phyloP scores from a whole-genome alignment of 106 monocot genomes.

The Dendrobium chrysotoxum region DNA sequence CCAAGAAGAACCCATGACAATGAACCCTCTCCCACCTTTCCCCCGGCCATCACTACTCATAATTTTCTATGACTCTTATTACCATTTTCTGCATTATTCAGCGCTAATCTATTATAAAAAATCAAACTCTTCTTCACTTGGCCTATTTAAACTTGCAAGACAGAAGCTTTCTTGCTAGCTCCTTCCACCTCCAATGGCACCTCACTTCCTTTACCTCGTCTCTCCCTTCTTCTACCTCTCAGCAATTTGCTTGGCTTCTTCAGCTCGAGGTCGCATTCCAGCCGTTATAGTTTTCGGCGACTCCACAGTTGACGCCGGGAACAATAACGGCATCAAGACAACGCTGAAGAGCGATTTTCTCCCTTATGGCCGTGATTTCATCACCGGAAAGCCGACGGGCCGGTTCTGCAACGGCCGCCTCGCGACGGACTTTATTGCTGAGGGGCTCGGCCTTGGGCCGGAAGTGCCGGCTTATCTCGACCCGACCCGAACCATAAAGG shows the following conservation, averaged over 20 bases:
- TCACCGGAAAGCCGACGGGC: constrained; percentile 29
- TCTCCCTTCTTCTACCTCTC: constrained; percentile 2
- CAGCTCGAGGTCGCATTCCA: constrained; percentile 5
- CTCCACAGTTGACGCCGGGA: constrained; percentile 45
- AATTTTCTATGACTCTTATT: neutral
- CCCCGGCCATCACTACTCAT: neutral
- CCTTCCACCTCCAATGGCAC: neutral
- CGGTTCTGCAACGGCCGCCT: constrained; percentile 57
- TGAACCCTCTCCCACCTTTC: too few species aligned
- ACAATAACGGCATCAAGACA: constrained; percentile 34
- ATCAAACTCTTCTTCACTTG: neutral
- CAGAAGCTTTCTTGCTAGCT: neutral
- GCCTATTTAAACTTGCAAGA: neutral
- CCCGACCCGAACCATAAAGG: constrained; percentile 32
- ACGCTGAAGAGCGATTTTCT: constrained; percentile 28
- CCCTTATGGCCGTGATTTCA: constrained; percentile 43
- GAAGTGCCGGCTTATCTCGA: constrained; percentile 57
- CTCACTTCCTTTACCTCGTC: neutral
- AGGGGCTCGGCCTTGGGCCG: constrained; percentile 34
- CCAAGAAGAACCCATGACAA: too few species aligned
- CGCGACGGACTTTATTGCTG: constrained; percentile 44
- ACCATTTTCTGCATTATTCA: neutral
- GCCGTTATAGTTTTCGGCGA: constrained; percentile 57
- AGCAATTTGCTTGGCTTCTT: neutral
- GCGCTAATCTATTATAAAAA: too few species aligned